Evolutionary conservation across 129 eudicot genomes (phyloP).

Genomic region (Chrysanthemum lavandulifolium): DNA sequence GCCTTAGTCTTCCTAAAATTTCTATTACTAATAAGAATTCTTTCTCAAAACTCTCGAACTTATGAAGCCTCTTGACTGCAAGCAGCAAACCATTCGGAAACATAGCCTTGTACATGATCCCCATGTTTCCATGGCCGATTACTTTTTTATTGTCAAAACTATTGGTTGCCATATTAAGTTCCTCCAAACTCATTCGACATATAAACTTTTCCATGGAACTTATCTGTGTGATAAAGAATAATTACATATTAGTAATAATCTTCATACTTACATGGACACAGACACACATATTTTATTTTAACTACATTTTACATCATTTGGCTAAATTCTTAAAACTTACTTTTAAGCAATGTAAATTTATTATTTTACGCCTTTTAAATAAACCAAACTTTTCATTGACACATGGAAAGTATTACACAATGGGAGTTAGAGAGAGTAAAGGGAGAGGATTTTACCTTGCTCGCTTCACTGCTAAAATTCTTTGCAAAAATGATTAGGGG

Average conservation of each 20-base stretch:
- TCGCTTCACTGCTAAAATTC: too few species aligned
- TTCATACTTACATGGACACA: too few species aligned
- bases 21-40: conserved; percentile 41
- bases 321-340: too few species aligned
- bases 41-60: conserved; percentile 36
- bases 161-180: conserved; percentile 40
- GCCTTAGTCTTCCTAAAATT: conserved; percentile 37
- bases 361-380: background rate
- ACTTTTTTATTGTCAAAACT: conserved; percentile 30
- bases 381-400: conserved; percentile 40
- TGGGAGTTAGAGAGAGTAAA: background rate
- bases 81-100: conserved; percentile 29
- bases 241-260: conserved; percentile 19
- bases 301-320: too few species aligned
- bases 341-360: too few species aligned
- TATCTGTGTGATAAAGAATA: too few species aligned
- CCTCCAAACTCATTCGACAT: conserved; percentile 30
- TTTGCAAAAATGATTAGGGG: conserved; percentile 4
- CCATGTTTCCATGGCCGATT: conserved; percentile 36
- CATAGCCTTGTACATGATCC: conserved; percentile 38
- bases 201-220: conserved; percentile 27
- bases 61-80: conserved; percentile 44
- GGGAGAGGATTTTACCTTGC: too few species aligned
- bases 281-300: too few species aligned
- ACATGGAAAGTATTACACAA: conserved; percentile 11